Evolutionary conservation across 2,329 filamentous ascomycete genomes (phyloP).

Genomic region (Tolypocladium album): DNA sequence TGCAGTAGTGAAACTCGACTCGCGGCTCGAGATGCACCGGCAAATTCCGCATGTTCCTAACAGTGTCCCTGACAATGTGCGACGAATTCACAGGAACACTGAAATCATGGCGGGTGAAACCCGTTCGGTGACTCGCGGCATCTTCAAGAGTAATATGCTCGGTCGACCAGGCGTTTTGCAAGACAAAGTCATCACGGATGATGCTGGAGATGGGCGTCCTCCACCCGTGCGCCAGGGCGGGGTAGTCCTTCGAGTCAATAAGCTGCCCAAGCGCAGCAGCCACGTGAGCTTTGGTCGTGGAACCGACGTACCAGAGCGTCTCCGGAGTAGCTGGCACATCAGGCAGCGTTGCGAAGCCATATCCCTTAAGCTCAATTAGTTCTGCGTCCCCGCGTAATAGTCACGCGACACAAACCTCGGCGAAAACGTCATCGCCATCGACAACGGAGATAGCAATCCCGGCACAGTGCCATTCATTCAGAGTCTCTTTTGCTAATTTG

Average conservation of each 20-base stretch:
- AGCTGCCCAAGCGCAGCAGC: slow-evolving; percentile 38
- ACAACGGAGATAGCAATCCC: slow-evolving; percentile 16
- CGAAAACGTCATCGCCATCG: no score
- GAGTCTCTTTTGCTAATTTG: slow-evolving; percentile 4
- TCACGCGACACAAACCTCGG: no score
- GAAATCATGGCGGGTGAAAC: slow-evolving; percentile 34
- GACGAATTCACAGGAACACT: no score
- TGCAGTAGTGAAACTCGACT: slow-evolving; percentile 35
- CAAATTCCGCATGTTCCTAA: slow-evolving; percentile 33
- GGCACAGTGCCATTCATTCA: slow-evolving; percentile 16
- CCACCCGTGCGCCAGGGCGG: slow-evolving; percentile 27
- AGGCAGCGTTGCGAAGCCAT: no score
- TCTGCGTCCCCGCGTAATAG: no score
- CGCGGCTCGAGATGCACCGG: slow-evolving; percentile 32
- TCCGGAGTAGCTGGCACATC: no score
- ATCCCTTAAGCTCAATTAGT: no score
- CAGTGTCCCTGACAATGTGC: slow-evolving; percentile 22
- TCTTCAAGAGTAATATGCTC: slow-evolving; percentile 31
- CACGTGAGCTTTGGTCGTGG: no score
- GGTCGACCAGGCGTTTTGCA: background rate
- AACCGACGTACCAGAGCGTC: no score
- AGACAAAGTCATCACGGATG: background rate
- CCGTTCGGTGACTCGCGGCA: background rate
- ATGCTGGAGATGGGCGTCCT: slow-evolving; percentile 32
- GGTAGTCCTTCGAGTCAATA: slow-evolving; percentile 29